phyloP scores from a whole-genome alignment of 2,329 filamentous ascomycete species.

The Trichocomaceae sp. region DNA sequence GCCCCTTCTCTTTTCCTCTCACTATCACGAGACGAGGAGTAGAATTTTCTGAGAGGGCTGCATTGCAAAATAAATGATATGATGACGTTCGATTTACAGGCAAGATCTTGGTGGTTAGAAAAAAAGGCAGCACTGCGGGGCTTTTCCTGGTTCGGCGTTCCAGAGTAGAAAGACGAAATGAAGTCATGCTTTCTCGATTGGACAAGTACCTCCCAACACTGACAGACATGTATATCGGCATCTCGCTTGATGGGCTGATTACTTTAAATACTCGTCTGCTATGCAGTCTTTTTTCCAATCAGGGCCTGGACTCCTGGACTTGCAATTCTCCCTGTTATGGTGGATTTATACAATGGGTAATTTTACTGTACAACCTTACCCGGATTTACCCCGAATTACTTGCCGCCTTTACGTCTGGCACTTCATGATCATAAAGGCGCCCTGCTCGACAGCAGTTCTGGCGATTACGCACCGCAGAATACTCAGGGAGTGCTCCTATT shows the following conservation, averaged over 20 bases:
- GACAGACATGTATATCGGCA: neutral
- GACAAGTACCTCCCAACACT: neutral
- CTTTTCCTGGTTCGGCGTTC: neutral
- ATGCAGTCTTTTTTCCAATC: neutral
- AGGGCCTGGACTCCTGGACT: neutral
- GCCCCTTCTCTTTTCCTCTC: neutral
- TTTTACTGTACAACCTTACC: neutral
- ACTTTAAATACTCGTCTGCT: neutral
- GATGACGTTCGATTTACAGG: constrained; percentile 1
- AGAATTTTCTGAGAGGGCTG: constrained; percentile 2
- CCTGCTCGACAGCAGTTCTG: neutral
- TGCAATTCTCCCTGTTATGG: neutral
- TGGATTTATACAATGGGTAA: neutral
- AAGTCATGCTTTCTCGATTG: neutral
- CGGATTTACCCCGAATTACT: constrained; percentile 1
- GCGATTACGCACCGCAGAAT: neutral
- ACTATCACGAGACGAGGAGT: neutral
- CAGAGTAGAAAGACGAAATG: neutral
- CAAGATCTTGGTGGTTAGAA: constrained; percentile 9
- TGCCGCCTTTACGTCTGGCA: neutral
- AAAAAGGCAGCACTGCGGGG: constrained; percentile 10
- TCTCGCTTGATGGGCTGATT: neutral
- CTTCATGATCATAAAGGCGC: neutral
- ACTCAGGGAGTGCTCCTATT: neutral
- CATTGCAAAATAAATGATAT: neutral